Base-by-base conservation (phyloP, 305 asterid species). In the Fraxinus baroniana region DNA sequence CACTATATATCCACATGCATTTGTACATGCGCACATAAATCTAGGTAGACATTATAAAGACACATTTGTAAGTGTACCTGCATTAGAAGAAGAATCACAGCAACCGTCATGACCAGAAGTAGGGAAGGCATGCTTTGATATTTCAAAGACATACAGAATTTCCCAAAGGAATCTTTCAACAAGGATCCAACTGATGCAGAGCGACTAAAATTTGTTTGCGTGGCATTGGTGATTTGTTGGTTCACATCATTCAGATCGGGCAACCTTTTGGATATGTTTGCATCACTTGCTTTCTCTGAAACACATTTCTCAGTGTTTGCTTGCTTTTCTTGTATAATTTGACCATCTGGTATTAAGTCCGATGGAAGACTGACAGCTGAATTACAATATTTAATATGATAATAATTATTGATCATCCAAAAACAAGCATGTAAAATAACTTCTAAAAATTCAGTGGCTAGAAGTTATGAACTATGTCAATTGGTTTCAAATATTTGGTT, bases 41-140 rank as follows among this genome's bases (percentile, higher is more conserved):
- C 7, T 0, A 70, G 36, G 49, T 74, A 70, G 75, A 70, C 41
- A 28, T 3, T 12, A 55, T 13, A 60, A 39, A 71, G 46, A 41
- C n/a, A 49, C 3, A 12, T 66, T 49, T n/a, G 81, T 39, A 80
- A 62, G 77, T 32, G 78, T 89, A 96, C 99, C 98, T 97, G 98
- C 99, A 94, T 97, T 77, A 97, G 89, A 79, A 94, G 83, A 83
- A 97, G 89, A 84, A 97, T 86, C 74, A 91, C 86, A 77, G 90
- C 97, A 78, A 93, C 78, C 70, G 87, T 55, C 66, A 93, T 79
- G 79, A 94, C 88, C 87, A 93, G 85, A 83, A 92, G 82, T 60
- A 93, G 78, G 79, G 93, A 86, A 20, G 91, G 79, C 26, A 89
- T 89, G 86, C 79, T 90, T 87, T 89, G 92, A 82, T 83, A 83